These are phyloP conservation scores for Ensete ventricosum DNA, from an alignment of 176 grass and related monocot species.

Conservation along the genomic window DNA sequence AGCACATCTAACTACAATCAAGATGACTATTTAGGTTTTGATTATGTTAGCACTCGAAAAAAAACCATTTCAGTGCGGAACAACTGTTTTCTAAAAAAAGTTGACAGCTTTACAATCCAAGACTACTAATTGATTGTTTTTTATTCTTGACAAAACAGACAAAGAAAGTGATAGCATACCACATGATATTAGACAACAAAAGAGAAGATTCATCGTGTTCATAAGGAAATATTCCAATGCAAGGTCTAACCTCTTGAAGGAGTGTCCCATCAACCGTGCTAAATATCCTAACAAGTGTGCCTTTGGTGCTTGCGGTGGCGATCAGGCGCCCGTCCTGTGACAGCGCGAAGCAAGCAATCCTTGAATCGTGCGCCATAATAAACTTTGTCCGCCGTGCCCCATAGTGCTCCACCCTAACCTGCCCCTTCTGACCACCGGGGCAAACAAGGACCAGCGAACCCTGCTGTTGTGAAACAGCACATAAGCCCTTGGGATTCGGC, in stretches of 20 bases:
- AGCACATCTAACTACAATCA: no score
- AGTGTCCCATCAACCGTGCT: constrained; percentile 66
- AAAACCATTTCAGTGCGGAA: no score
- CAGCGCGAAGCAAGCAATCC: constrained; percentile 68
- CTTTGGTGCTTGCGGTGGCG: constrained; percentile 83
- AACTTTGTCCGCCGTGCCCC: constrained; percentile 77
- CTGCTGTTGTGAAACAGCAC: constrained; percentile 77
- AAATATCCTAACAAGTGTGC: constrained; percentile 76
- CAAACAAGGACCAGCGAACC: constrained; percentile 78
- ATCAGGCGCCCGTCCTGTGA: constrained; percentile 79
- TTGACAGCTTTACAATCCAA: no score
- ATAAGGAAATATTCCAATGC: background rate
- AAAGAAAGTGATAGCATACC: no score
- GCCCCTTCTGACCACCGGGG: constrained; percentile 73
- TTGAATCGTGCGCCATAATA: constrained; percentile 79
- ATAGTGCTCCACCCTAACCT: constrained; percentile 89
- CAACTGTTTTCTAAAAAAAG: no score
- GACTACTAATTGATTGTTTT: no score
- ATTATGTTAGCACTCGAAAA: no score
- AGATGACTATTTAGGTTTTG: no score
- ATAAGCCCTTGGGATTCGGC: constrained; percentile 71
- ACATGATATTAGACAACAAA: no score
- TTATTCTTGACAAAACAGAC: no score
- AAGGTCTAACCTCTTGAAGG: constrained; percentile 68
- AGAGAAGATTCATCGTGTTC: no score